Evolutionary conservation across 2,329 filamentous ascomycete species (phyloP).

Genomic region (Aspergillus calidoustus): DNA sequence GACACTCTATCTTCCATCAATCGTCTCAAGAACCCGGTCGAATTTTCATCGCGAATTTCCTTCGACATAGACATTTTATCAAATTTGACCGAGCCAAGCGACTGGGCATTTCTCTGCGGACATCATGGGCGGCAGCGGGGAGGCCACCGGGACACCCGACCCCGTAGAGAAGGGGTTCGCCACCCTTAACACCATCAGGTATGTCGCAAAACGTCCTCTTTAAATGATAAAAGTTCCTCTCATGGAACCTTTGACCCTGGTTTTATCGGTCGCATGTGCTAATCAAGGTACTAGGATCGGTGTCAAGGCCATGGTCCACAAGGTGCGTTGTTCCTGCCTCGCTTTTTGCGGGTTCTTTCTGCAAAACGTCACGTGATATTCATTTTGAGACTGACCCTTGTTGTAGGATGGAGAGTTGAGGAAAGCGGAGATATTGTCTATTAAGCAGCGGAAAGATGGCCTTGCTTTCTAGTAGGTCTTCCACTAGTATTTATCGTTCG

Average conservation of each 20-base stretch:
- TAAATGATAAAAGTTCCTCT: constrained; percentile 13
- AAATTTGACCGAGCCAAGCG: background rate
- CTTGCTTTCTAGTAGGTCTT: constrained; percentile 74
- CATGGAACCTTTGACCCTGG: constrained; percentile 3
- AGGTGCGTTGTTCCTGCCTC: constrained; percentile 56
- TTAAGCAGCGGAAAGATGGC: constrained; percentile 84
- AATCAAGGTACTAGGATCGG: constrained; percentile 59
- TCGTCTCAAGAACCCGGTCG: constrained; percentile 10
- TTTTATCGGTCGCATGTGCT: constrained; percentile 44
- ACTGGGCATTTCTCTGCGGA: constrained; percentile 8
- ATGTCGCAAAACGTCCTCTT: constrained; percentile 40
- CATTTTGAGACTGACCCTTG: background rate
- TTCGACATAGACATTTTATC: constrained; percentile 19
- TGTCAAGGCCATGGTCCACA: constrained; percentile 70
- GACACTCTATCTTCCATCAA: constrained; percentile 23
- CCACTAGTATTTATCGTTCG: no score
- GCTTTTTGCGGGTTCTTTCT: constrained; percentile 18
- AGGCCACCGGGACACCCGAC: constrained; percentile 59
- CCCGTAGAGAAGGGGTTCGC: constrained; percentile 77
- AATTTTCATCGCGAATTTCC: constrained; percentile 21
- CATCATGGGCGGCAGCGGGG: constrained; percentile 60
- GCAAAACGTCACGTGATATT: constrained; percentile 40
- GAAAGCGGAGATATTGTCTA: constrained; percentile 95
- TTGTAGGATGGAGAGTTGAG: constrained; percentile 76
- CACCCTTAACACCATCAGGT: constrained; percentile 82